A percentile compares a stretch with the other conserved stretches of the same genome.
These are phyloP conservation scores for Dryas drummondii DNA, from an alignment of 306 rosid genomes.

Conservation along the genomic window DNA sequence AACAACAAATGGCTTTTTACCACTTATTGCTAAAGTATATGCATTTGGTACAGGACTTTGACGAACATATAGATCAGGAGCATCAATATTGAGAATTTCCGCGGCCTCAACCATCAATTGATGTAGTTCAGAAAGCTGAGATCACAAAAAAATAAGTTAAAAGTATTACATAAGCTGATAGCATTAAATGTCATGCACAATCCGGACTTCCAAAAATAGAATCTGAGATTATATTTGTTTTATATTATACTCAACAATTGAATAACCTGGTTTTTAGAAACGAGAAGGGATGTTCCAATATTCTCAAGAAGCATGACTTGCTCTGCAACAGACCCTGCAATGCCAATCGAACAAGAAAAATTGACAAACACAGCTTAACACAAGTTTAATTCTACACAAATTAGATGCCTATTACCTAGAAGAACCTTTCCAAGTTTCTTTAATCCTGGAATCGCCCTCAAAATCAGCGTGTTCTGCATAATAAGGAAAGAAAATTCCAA, in stretches of 20 bases:
- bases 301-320: constrained; percentile 97
- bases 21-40: constrained; percentile 88
- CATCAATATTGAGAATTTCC: constrained; percentile 63
- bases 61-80: constrained; percentile 90
- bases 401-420: constrained; percentile 48
- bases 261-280: constrained; percentile 84
- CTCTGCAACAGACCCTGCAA: constrained; percentile 83
- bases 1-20: constrained; percentile 89
- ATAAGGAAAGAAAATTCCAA: not conserved
- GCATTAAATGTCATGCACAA: not conserved
- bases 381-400: not conserved
- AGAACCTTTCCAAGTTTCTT: constrained; percentile 74
- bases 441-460: constrained; percentile 92
- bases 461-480: constrained; percentile 77
- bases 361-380: not conserved
- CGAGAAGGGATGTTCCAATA: constrained; percentile 94
- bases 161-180: not conserved
- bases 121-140: constrained; percentile 86
- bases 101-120: constrained; percentile 82
- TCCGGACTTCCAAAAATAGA: not conserved
- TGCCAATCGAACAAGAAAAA: not conserved
- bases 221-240: not conserved
- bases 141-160: constrained; percentile 13
- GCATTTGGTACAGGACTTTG: constrained; percentile 99
- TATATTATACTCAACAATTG: not conserved